Base-by-base conservation (phyloP, 2,329 filamentous ascomycete species). In the Curvularia sp. region DNA sequence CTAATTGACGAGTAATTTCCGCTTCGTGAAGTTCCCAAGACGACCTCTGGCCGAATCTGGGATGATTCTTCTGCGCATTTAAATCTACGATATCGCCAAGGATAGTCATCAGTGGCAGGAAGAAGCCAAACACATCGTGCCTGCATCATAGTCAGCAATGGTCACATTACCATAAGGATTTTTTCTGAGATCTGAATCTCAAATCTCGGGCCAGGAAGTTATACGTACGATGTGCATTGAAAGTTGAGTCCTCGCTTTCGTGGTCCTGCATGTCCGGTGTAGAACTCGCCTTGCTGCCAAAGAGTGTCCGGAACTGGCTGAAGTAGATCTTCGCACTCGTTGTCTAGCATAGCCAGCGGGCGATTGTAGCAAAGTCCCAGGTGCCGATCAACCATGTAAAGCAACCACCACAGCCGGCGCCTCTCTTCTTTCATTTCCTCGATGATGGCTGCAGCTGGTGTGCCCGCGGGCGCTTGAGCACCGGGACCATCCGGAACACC, bases 81-180 rank as follows among this genome's bases (percentile, higher is more conserved):
- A 97, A 82, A 75, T 97, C 93, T 50, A 97, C 91, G 51, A 97
- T 93, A 74, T 95, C 93, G 53, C 93, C 93, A 22, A 97, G 84
- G 54, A 97, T 96, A 1, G 92, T 92, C 93, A 97, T 97, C 49
- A 97, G 80, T 1, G 93, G 93, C 30, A 96, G 78, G 79, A 97
- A 97, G 76, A 93, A 96, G 49, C 92, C 93, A 73, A 94, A 97
- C 70, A 97, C 91, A 76, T 91, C 90, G 77, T 95, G 91, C 24
- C 62, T 64, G 24, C 26, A 42, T 24, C 35, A 26, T 8, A 22
- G 49, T 64, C 33, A 64, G 62, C 48, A 46, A 24, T 41, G 15
- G 20, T 24, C 42, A 10, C 2, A n/a, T 44, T 8, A 22, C 38
- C 35, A 31, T 7, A 5, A 5, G 24, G 26, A 12, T 10, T 31